phyloP scores from a whole-genome alignment of 1,284 basidiomycete species.

The Ceratobasidium papillatum region DNA sequence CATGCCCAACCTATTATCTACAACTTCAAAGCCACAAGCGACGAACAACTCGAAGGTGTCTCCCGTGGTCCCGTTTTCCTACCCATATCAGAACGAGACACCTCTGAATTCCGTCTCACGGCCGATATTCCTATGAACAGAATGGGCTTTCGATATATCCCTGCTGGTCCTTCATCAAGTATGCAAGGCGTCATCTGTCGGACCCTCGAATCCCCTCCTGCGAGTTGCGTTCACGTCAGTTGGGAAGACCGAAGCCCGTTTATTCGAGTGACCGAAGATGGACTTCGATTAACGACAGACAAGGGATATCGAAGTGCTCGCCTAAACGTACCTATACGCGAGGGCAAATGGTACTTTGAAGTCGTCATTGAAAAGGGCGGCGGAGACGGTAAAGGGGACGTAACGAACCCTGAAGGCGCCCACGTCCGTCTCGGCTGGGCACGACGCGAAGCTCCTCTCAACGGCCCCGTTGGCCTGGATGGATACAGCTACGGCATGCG shows the following conservation, averaged over 20 bases:
- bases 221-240: slow-evolving; percentile 68
- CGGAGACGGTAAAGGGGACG: slow-evolving; percentile 61
- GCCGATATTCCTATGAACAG: slow-evolving; percentile 66
- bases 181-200: slow-evolving; percentile 66
- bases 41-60: slow-evolving; percentile 27
- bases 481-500: slow-evolving; percentile 93
- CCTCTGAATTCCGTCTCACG: slow-evolving; percentile 43
- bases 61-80: slow-evolving; percentile 32
- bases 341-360: slow-evolving; percentile 97
- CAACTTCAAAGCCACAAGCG: slow-evolving; percentile 30
- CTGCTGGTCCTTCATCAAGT: slow-evolving; percentile 70
- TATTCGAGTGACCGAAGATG: slow-evolving; percentile 83
- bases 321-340: slow-evolving; percentile 86
- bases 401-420: slow-evolving; percentile 58
- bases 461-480: slow-evolving; percentile 92
- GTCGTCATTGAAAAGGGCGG: slow-evolving; percentile 81
- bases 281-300: slow-evolving; percentile 78
- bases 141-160: slow-evolving; percentile 73
- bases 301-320: slow-evolving; percentile 92
- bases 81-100: slow-evolving; percentile 28
- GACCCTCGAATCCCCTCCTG: slow-evolving; percentile 80
- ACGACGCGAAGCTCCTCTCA: slow-evolving; percentile 88
- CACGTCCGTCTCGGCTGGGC: slow-evolving; percentile 94
- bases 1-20: slow-evolving; percentile 25
- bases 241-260: slow-evolving; percentile 89